phyloP scores from a whole-genome alignment of 1,284 basidiomycete genomes.

The Austroboletus niveus region DNA sequence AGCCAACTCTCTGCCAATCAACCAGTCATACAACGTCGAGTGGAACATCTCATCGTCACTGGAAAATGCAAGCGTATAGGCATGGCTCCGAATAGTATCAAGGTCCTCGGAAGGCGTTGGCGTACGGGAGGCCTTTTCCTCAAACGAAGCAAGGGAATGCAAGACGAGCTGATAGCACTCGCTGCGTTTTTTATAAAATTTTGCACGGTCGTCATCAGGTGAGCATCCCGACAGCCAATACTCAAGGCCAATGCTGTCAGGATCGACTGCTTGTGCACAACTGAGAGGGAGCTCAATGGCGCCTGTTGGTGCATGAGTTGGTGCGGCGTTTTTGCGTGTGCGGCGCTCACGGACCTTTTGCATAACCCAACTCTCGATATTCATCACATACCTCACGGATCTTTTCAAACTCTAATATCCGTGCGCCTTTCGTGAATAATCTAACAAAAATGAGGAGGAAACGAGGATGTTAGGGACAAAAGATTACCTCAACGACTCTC shows the following conservation, averaged over 20 bases:
- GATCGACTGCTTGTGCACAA: slow-evolving; percentile 82
- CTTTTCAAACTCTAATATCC: slow-evolving; percentile 82
- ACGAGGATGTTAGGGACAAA: background rate
- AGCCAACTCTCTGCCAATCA: slow-evolving; percentile 75
- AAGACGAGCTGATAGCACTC: slow-evolving; percentile 83
- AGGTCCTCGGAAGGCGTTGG: slow-evolving; percentile 46
- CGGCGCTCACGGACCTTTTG: slow-evolving; percentile 54
- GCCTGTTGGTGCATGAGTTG: slow-evolving; percentile 43
- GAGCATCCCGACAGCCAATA: slow-evolving; percentile 73
- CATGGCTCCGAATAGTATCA: slow-evolving; percentile 67
- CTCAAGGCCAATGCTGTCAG: slow-evolving; percentile 73
- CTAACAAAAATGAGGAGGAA: slow-evolving; percentile 38
- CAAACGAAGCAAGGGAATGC: slow-evolving; percentile 79
- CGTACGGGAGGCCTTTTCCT: slow-evolving; percentile 49
- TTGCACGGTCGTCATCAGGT: slow-evolving; percentile 58
- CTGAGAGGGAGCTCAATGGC: slow-evolving; percentile 84
- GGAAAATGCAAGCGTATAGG: slow-evolving; percentile 80
- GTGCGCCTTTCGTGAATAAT: slow-evolving; percentile 85
- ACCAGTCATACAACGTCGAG: slow-evolving; percentile 92
- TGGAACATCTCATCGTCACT: slow-evolving; percentile 94
- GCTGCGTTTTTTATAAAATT: slow-evolving; percentile 59
- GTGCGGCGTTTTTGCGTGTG: background rate
- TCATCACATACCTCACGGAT: slow-evolving; percentile 83
- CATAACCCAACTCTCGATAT: slow-evolving; percentile 81
- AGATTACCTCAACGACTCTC: slow-evolving; percentile 75